Percentiles rank a stretch among this genome's conserved stretches.
Conservation (phyloP, 2,329 filamentous ascomycete genomes). For the Stylonectria norvegica region DNA sequence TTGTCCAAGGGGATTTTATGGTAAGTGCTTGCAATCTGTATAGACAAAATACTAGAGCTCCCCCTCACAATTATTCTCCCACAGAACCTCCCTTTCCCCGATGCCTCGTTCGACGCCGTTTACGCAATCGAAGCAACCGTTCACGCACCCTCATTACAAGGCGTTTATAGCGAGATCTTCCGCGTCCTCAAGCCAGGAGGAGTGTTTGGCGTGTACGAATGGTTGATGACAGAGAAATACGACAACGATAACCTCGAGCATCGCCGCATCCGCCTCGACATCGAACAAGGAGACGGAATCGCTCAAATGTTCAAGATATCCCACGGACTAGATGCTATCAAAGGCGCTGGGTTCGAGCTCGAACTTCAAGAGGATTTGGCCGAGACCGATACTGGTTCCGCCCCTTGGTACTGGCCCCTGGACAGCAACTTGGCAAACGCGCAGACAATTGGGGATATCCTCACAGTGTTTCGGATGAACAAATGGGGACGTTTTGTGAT, state of each 20-base stretch:
- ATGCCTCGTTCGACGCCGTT: conserved; percentile 85
- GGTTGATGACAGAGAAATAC: conserved; percentile 95
- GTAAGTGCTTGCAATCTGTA: conserved; percentile 31
- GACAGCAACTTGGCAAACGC: conserved; percentile 73
- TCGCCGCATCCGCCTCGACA: conserved; percentile 81
- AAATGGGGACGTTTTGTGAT: conserved; percentile 67
- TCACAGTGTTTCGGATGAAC: conserved; percentile 81
- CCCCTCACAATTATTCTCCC: not conserved
- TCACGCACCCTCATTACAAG: conserved; percentile 80
- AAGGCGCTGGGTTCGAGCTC: conserved; percentile 78
- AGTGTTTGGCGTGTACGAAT: conserved; percentile 91
- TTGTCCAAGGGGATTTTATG: conserved; percentile 95
- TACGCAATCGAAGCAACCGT: conserved; percentile 95
- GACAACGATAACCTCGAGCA: conserved; percentile 80
- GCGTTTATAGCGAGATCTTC: conserved; percentile 88
- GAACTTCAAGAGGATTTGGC: conserved; percentile 59
- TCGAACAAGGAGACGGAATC: conserved; percentile 90
- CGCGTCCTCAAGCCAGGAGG: conserved; percentile 92
- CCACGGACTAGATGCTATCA: conserved; percentile 75
- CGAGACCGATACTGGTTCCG: conserved; percentile 32
- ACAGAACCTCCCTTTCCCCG: conserved; percentile 85
- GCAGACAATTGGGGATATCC: conserved; percentile 66
- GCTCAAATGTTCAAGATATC: conserved; percentile 88
- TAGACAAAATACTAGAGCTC: not conserved
- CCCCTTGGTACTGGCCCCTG: conserved; percentile 89